phyloP scores from a whole-genome alignment of 2,329 filamentous ascomycete species.

The Penicillium sp. region DNA sequence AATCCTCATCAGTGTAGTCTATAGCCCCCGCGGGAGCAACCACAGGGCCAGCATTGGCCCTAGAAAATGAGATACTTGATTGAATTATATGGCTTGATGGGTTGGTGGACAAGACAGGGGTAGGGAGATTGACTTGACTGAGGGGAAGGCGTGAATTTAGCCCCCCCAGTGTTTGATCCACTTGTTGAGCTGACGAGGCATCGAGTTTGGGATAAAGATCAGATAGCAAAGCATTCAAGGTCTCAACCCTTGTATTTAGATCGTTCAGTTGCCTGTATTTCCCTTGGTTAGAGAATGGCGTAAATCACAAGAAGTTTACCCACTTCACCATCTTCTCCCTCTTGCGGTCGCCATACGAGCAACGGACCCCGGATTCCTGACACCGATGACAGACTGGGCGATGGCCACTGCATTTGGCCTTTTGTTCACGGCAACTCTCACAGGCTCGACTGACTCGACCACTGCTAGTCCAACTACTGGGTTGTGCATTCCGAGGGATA shows the following conservation, averaged over 20 bases:
- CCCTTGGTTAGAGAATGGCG: constrained; percentile 12
- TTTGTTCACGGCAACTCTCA: constrained; percentile 47
- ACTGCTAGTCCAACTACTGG: constrained; percentile 25
- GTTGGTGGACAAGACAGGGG: constrained; percentile 7
- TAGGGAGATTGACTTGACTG: background rate
- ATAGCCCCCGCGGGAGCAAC: constrained; percentile 35
- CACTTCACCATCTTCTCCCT: constrained; percentile 46
- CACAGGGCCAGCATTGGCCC: constrained; percentile 17
- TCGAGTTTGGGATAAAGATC: constrained; percentile 37
- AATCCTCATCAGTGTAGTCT: constrained; percentile 47
- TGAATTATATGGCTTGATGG: background rate
- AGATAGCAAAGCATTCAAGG: constrained; percentile 37
- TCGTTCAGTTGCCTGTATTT: constrained; percentile 41
- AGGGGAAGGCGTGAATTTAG: constrained; percentile 25
- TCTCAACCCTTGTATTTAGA: constrained; percentile 38
- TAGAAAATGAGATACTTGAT: background rate
- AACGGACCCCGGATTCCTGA: constrained; percentile 41
- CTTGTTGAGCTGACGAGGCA: constrained; percentile 33
- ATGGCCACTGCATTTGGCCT: constrained; percentile 49
- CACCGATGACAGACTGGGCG: constrained; percentile 45
- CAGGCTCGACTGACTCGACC: constrained; percentile 43
- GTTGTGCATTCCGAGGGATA: constrained; percentile 30
- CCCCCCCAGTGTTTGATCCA: constrained; percentile 36
- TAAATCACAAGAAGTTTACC: constrained; percentile 15
- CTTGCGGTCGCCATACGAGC: constrained; percentile 47